Evolutionary conservation across 306 rosid species (phyloP), one percentile per base, ranked within the genome.

Genomic region (Trifolium pratense): DNA sequence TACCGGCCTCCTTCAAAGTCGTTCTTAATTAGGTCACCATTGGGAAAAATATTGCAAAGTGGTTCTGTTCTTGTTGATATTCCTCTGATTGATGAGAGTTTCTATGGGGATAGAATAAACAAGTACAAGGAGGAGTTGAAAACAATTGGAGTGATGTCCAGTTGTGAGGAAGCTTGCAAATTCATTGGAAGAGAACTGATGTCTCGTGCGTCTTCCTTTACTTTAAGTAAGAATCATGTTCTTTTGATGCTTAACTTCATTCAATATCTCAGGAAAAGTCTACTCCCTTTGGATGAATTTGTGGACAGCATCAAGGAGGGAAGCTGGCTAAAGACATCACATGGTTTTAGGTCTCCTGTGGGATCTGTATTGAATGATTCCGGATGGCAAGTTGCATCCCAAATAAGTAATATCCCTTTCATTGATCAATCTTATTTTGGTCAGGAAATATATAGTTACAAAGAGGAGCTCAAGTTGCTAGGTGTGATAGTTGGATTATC

Each of bases 41-140:
- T 84, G 78, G 89, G 85, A 40, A 78, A 18, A 57, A 60, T 86
- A 81, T 36, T 92, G 83, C 83, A 81, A 71, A 78, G 42, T 13
- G 89, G 85, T 55, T 88, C 90, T 0, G 72, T 48, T 49, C 88
- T 86, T 68, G 97, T 87, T 16, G 98, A 92, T 46, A 86, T 92
- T 61, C 91, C 98, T 2, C 70, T 88, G 52, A 66, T 92, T 63
- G 96, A 90, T 77, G 55, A 25, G 39, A 67, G 10, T 7, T 87
- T 75, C 78, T 92, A 92, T 68, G 96, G 86, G 11, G 9, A 71
- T 3, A 29, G 2, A 67, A 78, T 92, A 69, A 75, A 45, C 3
- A 34, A 31, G 5, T 88, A 88, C 34, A 15, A 68, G 75, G 91
- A 75, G 25, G 96, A 84, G 85, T 84, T 92, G 25, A 87, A 81